A percentile compares a stretch with the other conserved stretches of the same genome.
phyloP scores from a whole-genome alignment of 352 stramenopile species.

The Porosira glacialis region DNA sequence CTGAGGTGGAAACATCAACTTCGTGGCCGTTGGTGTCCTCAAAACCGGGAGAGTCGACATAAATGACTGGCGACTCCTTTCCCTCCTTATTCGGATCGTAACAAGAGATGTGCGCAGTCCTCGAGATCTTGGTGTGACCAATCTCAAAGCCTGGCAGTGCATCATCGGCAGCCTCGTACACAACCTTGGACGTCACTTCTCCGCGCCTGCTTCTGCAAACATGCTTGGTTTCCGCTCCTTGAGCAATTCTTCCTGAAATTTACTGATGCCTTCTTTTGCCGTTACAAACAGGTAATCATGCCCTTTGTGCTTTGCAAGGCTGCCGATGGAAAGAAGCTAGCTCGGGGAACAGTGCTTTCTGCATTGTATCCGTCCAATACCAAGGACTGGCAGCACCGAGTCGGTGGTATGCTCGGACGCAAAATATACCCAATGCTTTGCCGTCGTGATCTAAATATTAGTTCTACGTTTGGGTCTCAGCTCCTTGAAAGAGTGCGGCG shows the following conservation, averaged over 20 bases:
- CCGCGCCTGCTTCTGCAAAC: no score
- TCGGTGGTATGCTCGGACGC: conserved; percentile 10
- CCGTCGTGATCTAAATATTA: conserved; percentile 3
- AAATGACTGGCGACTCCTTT: conserved; percentile 43
- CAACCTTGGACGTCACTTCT: conserved; percentile 40
- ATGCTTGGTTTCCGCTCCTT: no score
- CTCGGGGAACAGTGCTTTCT: conserved; percentile 1
- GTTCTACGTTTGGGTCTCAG: background rate
- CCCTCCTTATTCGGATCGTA: conserved; percentile 21
- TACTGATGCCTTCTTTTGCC: no score
- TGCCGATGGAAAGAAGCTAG: background rate
- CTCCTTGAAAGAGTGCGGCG: background rate
- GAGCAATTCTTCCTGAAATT: no score
- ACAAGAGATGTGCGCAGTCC: conserved; percentile 51
- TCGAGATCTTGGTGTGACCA: conserved; percentile 60
- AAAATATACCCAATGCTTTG: conserved; percentile 8
- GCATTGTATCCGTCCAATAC: conserved; percentile 12
- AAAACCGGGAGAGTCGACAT: conserved; percentile 60
- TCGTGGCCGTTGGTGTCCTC: conserved; percentile 61
- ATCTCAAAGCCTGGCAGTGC: conserved; percentile 57
- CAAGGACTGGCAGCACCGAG: background rate
- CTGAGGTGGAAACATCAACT: conserved; percentile 68
- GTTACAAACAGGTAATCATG: no score
- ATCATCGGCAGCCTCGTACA: conserved; percentile 60
- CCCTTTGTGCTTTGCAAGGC: no score